Conservation (phyloP, 371 early-diverging fungal species). For the Syncephalastrum sp. region DNA sequence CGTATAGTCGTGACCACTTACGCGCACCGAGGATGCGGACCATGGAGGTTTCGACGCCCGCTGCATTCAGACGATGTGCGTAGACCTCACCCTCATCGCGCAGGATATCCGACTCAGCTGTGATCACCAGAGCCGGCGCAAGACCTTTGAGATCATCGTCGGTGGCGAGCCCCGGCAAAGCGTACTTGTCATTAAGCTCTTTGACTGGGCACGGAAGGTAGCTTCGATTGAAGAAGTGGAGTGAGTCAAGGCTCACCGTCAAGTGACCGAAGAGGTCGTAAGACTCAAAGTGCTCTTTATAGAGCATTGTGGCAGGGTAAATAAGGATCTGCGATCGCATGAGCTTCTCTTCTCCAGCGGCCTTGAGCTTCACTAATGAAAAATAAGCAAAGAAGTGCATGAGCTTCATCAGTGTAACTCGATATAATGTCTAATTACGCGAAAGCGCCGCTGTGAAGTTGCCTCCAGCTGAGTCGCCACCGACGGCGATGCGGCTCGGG, state of each 20-base stretch:
- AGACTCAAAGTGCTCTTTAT: slow-evolving; percentile 4
- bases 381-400: too few relatives aligned
- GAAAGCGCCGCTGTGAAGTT: slow-evolving; percentile 17
- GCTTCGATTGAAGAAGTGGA: too few relatives aligned
- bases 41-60: slow-evolving; percentile 26
- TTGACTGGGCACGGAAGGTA: too few relatives aligned
- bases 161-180: slow-evolving; percentile 17
- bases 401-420: too few relatives aligned
- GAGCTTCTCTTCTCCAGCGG: neutral
- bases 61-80: slow-evolving; percentile 20
- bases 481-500: slow-evolving; percentile 13
- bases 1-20: neutral
- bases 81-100: slow-evolving; percentile 39
- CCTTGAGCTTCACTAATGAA: too few relatives aligned
- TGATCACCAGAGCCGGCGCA: slow-evolving; percentile 33
- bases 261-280: neutral
- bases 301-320: slow-evolving; percentile 4
- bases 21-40: slow-evolving; percentile 18
- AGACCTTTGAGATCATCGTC: slow-evolving; percentile 27
- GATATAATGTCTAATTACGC: neutral
- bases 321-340: slow-evolving; percentile 10
- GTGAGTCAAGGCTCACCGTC: neutral
- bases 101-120: slow-evolving; percentile 34
- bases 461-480: slow-evolving; percentile 26
- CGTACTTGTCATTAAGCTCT: neutral